Base-by-base conservation (phyloP, 768 basidiomycete genomes). In the Amanita muscaria region DNA sequence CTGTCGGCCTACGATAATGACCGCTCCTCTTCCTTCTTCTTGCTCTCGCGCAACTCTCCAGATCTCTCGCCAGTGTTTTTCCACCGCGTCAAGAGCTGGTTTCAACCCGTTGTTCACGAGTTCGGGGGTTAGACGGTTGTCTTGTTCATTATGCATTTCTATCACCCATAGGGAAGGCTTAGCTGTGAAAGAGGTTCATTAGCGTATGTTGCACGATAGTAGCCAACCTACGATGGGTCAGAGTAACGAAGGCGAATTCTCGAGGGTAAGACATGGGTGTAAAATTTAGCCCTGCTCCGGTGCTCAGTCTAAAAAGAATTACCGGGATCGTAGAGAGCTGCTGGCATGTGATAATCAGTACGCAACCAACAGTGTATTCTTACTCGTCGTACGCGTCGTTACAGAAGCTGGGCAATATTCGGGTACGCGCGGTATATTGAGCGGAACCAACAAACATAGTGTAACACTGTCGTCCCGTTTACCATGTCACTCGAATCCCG, bases 91-190 rank as follows among this genome's bases (percentile, higher is more conserved):
- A 27, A 91, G 64, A 4, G 85, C 83, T 35, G 86, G 84, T 50
- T 73, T 73, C 21, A 90, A 49, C 0, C 71, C 84, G 14, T 70
- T 62, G 45, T 75, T 68, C 42, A 88, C 64, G 42, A 91, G 62
- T 5, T 59, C 59, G 19, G 68, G 61, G 0, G 80, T 82, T 36
- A 91, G 60, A 16, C 87, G 77, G 51, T 72, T 85, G 59, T 91
- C 88, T 30, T 68, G 67, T 11, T 82, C 85, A 57, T 88, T 84
- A 54, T 86, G 86, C 42, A 91, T 61, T 57, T 91, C 88, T 47
- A 90, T 75, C 40, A 86, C 66, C 88, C 87, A 91, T 30, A 83
- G 50, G 2, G 66, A 65, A 3, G 72, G 58, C 47, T 75, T 74
- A 5, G 82, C 82, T 87, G 52, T 15, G 10, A 33, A 33, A 7